Percentiles rank a stretch among this genome's conserved stretches.
Evolutionary conservation across 139 green algal genomes (phyloP).

Genomic region (Closterium sp.): DNA sequence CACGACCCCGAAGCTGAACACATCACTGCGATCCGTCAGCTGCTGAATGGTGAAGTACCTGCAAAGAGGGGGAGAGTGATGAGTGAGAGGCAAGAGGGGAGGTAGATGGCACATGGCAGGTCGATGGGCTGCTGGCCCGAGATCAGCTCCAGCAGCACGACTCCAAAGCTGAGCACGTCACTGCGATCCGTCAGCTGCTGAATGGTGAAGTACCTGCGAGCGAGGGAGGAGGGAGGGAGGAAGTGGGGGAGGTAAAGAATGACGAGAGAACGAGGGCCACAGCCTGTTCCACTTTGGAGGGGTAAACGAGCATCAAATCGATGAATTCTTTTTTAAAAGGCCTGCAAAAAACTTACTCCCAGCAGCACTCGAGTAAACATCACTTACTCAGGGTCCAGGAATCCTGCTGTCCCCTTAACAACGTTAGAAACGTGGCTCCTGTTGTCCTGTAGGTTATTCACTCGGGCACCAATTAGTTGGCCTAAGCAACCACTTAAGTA

Average conservation of each 20-base stretch:
- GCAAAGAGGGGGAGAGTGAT: not conserved
- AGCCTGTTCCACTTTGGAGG: too few species aligned
- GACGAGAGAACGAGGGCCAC: too few species aligned
- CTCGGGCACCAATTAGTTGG: too few species aligned
- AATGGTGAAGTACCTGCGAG: constrained; percentile 43
- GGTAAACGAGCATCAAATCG: too few species aligned
- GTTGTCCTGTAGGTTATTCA: not conserved
- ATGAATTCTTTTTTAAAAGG: too few species aligned
- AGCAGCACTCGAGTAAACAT: too few species aligned
- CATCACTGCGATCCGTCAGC: constrained; percentile 28
- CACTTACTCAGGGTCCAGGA: constrained; percentile 38
- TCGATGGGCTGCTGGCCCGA: constrained; percentile 23
- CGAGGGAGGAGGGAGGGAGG: too few species aligned
- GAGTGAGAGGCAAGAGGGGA: too few species aligned
- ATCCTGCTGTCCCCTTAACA: constrained; percentile 33
- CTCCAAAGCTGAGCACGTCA: constrained; percentile 40
- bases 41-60: constrained; percentile 44
- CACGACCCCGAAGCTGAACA: constrained; percentile 45
- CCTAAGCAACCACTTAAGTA: too few species aligned
- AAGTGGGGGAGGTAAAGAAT: too few species aligned
- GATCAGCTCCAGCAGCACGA: constrained; percentile 35
- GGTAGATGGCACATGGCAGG: too few species aligned
- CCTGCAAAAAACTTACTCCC: too few species aligned
- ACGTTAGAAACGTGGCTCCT: constrained; percentile 27
- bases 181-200: constrained; percentile 33